Conservation (phyloP, 768 basidiomycete species). For the Termitomyces heimii region DNA sequence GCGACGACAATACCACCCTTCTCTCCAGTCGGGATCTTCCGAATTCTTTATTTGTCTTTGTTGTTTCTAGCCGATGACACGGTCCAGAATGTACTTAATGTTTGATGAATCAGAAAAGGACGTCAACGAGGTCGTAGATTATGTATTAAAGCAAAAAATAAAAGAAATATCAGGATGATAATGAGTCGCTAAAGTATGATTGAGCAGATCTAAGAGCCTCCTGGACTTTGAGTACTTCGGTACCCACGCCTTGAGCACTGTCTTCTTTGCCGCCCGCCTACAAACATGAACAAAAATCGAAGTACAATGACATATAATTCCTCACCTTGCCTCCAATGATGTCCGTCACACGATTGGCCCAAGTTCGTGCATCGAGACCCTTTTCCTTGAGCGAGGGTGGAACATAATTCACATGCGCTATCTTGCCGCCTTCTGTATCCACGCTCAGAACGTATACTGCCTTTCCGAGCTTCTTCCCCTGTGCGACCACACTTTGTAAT, state of each 20-base stretch:
- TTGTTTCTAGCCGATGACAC: background rate
- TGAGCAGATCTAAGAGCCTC: slow-evolving; percentile 63
- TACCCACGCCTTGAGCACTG: slow-evolving; percentile 83
- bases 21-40: slow-evolving; percentile 12
- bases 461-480: slow-evolving; percentile 79
- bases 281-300: background rate
- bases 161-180: slow-evolving; percentile 5
- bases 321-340: slow-evolving; percentile 87
- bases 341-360: slow-evolving; percentile 76
- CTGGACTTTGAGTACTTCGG: slow-evolving; percentile 50
- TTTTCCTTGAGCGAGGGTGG: slow-evolving; percentile 50
- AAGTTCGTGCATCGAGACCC: slow-evolving; percentile 79
- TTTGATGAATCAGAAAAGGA: background rate
- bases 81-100: background rate
- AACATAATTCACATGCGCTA: slow-evolving; percentile 85
- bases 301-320: background rate
- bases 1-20: slow-evolving; percentile 1
- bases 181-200: slow-evolving; percentile 24
- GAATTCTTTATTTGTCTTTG: slow-evolving; percentile 6
- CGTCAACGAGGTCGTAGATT: background rate
- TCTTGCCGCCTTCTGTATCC: slow-evolving; percentile 62
- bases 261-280: slow-evolving; percentile 97
- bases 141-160: background rate
- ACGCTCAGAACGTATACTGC: slow-evolving; percentile 85
- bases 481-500: slow-evolving; percentile 65